Evolutionary conservation across 306 rosid species (phyloP).

Genomic region (Acacia acuminata): DNA sequence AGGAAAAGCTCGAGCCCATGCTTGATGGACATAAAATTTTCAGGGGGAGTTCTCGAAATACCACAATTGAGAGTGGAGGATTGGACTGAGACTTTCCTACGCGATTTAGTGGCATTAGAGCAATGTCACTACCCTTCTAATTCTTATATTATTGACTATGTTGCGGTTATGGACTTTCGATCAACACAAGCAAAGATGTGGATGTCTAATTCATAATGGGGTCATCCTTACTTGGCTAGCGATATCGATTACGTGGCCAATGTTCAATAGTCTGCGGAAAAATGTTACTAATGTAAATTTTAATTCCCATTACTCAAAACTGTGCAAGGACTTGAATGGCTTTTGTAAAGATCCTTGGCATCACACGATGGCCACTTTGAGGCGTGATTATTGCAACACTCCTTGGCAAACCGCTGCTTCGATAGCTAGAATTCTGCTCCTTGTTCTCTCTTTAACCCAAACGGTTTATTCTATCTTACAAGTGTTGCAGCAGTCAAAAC

Average conservation of each 20-base stretch:
- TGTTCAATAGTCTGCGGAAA: not conserved
- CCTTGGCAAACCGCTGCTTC: not conserved
- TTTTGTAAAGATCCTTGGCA: slow-evolving; percentile 18
- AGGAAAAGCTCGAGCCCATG: not conserved
- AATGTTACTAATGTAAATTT: not conserved
- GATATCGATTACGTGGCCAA: not conserved
- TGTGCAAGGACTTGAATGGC: slow-evolving; percentile 16
- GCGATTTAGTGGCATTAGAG: slow-evolving; percentile 31
- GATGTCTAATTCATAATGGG: not conserved
- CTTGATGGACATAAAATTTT: not conserved
- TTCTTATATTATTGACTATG: slow-evolving; percentile 28
- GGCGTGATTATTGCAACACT: not conserved
- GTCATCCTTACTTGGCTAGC: not conserved
- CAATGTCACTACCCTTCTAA: slow-evolving; percentile 27
- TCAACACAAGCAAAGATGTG: slow-evolving; percentile 31
- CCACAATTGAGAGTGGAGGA: not conserved
- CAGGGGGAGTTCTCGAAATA: not conserved
- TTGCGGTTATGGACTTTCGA: slow-evolving; percentile 23
- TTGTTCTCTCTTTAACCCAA: not conserved
- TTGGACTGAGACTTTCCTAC: not conserved
- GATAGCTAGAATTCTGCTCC: not conserved
- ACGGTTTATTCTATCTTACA: slow-evolving; percentile 8
- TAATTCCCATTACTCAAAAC: not conserved
- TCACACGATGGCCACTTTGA: slow-evolving; percentile 24
- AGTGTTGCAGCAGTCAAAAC: not conserved